Percentiles rank a stretch among this genome's conserved stretches.
Conservation (phyloP, 805 yeast genomes). For the Cyberlindnera euphorbiiphila region DNA sequence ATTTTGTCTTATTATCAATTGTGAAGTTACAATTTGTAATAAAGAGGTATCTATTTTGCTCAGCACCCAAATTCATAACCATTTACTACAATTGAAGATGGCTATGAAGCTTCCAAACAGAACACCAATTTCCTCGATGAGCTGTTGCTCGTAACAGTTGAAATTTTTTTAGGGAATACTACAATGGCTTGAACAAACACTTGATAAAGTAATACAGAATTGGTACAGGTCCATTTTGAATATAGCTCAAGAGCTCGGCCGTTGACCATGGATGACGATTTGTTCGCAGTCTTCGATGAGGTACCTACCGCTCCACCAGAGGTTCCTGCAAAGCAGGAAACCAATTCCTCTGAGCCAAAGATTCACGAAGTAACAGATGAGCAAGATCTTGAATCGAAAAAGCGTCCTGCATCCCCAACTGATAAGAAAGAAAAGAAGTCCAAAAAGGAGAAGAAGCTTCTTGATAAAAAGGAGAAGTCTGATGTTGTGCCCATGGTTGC, state of each 20-base stretch:
- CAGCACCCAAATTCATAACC: too few relatives aligned
- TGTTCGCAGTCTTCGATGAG: conserved; percentile 61
- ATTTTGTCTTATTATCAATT: too few relatives aligned
- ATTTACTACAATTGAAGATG: too few relatives aligned
- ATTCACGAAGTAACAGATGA: conserved; percentile 13
- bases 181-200: too few relatives aligned
- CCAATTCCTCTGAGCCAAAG: conserved; percentile 6
- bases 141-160: conserved; percentile 10
- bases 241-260: not conserved
- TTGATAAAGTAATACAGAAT: too few relatives aligned
- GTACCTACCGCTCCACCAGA: conserved; percentile 37
- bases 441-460: conserved; percentile 29
- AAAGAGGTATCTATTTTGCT: too few relatives aligned
- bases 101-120: too few relatives aligned
- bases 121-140: conserved; percentile 5
- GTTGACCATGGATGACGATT: conserved; percentile 40
- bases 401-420: conserved; percentile 25
- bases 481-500: conserved; percentile 71
- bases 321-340: conserved; percentile 9
- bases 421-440: conserved; percentile 16
- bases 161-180: conserved; percentile 11
- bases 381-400: conserved; percentile 24
- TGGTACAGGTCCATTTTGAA: too few relatives aligned
- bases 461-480: conserved; percentile 39
- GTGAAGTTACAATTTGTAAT: too few relatives aligned